Base-by-base conservation (phyloP, 1,284 basidiomycete species). In the Microstroma glucosiphilum region DNA sequence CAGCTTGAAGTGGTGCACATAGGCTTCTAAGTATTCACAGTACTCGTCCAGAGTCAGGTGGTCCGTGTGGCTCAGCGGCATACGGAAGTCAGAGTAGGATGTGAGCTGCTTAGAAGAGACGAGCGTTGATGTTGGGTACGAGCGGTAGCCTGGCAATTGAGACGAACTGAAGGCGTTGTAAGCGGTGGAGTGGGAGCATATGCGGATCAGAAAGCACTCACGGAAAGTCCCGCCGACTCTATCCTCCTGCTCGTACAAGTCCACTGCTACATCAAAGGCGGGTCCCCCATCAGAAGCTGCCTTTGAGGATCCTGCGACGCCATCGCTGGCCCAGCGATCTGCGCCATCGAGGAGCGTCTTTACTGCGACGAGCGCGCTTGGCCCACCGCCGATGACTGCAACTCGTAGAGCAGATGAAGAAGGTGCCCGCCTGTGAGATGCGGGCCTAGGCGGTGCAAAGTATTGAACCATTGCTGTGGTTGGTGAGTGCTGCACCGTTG, bases 51-150 rank as follows among this genome's bases (percentile, higher is more conserved):
- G 72, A 0, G 84, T 84, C 25, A 86, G 80, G 70, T 88, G 86
- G 73, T 87, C 86, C 1, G 82, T 79, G 63, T 85, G 82, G 9
- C 81, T 76, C 26, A 84, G 73, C 11, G 84, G 84, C 37, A 85
- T 71, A 6, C 86, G 83, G 72, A 85, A 87, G 76, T 88, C 86
- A 43, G 84, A 85, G 77, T 86, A 88, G 61, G 83, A 82, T 1
- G 86, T 87, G 55, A 87, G 80, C 72, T 87, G 86, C 70, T 85
- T 85, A 8, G 83, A 85, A 1, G 84, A 85, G 25, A 86, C 85
- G 30, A 86, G 78, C 37, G 80, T 83, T 40, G 85, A 83, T 63
- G 86, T 85, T 82, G 87, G 21, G 25, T 54, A 54, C 21, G 21
- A 23, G 51, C 51, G 51, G 51, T 54, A 54, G 21, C 46, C 46